phyloP scores from a whole-genome alignment of 768 basidiomycete genomes.

The Tephrocybe sp. region DNA sequence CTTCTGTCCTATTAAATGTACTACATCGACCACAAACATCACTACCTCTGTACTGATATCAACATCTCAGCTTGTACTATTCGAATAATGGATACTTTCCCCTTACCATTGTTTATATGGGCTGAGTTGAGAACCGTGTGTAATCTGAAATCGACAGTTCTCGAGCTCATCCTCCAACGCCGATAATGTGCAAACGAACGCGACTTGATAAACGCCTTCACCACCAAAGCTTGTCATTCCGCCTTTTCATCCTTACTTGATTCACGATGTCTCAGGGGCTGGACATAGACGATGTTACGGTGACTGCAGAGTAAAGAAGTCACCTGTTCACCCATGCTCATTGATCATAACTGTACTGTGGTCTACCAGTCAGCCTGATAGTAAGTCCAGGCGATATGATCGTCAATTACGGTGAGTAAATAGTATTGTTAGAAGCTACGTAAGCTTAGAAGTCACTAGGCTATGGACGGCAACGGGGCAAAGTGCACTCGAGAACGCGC shows the following conservation, averaged over 20 bases:
- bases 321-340: neutral
- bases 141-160: no score
- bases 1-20: no score
- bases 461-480: slow-evolving; percentile 96
- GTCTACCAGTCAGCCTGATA: slow-evolving; percentile 67
- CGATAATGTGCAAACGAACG: no score
- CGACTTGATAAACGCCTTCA: neutral
- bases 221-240: neutral
- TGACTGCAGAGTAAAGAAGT: neutral
- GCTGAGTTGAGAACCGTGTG: no score
- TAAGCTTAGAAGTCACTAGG: slow-evolving; percentile 33
- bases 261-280: neutral
- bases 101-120: no score
- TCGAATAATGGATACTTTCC: no score
- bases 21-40: no score
- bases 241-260: neutral
- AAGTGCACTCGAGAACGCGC: slow-evolving; percentile 79
- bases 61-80: no score
- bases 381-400: slow-evolving; percentile 90
- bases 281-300: neutral
- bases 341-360: neutral
- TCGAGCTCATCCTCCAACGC: no score
- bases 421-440: neutral
- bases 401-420: slow-evolving; percentile 80
- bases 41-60: no score